Evolutionary conservation across 2,329 filamentous ascomycete genomes (phyloP), one percentile per base, ranked within the genome.

Genomic region (Colletotrichum theobromicola): DNA sequence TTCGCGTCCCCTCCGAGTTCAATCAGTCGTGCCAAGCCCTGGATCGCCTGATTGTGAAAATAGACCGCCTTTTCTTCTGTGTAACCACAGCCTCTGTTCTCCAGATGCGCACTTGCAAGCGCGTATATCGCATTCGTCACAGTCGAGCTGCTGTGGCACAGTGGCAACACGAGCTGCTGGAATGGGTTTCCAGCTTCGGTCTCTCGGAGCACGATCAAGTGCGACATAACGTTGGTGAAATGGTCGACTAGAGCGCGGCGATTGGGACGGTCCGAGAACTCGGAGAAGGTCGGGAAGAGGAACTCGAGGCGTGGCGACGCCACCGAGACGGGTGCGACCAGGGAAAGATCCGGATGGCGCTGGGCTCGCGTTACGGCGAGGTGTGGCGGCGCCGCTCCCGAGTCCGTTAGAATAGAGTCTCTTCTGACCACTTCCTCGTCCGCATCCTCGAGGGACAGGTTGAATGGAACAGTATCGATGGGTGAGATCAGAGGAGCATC

Each of bases 121-220:
- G 95, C 95, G 73, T 94, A 95, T 74, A 98, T 93, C 12, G 95
- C 95, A 80, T 97, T 95, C 82, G 94, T 94, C 5, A 98, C 88
- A 2, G 90, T 88, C 1, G 85, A 84, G 78, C 89, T 91, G 57
- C 80, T 84, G 63, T 88, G 85, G 4, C 89, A 90, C 50, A 93
- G 83, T 3, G 91, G 91, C n/a, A 93, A 82, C 10, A 93, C 88
- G 16, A 92, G 84, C 77, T 92, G 90, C 77, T 91, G 89, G 78
- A 93, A 93, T 0, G 91, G 90, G 75, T 93, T 93, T 24, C 90
- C 90, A 5, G 86, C 86, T 76, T 93, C 90, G 2, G 75, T 76
- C 79, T 93, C 91, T 35, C 90, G 87, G 77, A 93, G 90, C 24
- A 93, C 91, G 57, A 93, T 91, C n/a, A 92, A 84, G 80, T 92